These are phyloP conservation scores for Sclerotinia trifoliorum DNA, from an alignment of 2,329 filamentous ascomycete genomes.

Conservation along the genomic window DNA sequence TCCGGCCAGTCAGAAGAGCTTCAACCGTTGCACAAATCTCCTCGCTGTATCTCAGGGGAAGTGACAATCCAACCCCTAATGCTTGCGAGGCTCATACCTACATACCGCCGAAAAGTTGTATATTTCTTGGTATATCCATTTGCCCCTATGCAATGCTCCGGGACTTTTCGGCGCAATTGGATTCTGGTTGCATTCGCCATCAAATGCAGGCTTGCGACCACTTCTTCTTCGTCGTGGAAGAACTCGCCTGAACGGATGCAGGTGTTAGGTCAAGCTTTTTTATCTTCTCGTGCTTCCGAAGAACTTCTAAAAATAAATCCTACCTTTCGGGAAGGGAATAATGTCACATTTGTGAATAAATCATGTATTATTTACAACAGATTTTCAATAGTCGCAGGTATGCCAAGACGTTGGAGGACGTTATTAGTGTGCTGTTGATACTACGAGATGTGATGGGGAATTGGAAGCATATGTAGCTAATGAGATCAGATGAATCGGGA, in stretches of 20 bases:
- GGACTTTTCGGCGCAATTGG: background rate
- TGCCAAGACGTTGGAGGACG: constrained; percentile 9
- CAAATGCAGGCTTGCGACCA: constrained; percentile 2
- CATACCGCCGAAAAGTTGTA: background rate
- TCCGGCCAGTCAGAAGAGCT: background rate
- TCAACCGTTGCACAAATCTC: background rate
- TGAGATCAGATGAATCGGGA: background rate
- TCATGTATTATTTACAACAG: background rate
- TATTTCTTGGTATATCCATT: background rate
- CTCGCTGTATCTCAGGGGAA: background rate
- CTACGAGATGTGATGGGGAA: background rate
- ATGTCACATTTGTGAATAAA: background rate
- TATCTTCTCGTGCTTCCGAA: constrained; percentile 2
- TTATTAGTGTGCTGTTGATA: background rate
- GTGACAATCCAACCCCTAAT: background rate
- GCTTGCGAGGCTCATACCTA: constrained; percentile 4
- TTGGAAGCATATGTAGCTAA: background rate
- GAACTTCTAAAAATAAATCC: constrained; percentile 13
- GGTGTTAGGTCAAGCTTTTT: constrained; percentile 10
- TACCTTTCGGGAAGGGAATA: background rate
- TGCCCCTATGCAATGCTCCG: constrained; percentile 13
- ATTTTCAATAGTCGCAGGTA: constrained; percentile 9
- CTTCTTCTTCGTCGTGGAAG: background rate
- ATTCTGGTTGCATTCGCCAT: constrained; percentile 4
- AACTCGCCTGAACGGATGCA: constrained; percentile 13